These are phyloP conservation scores for Colletotrichum abscissum DNA, from an alignment of 2,329 filamentous ascomycete species.

Conservation along the genomic window DNA sequence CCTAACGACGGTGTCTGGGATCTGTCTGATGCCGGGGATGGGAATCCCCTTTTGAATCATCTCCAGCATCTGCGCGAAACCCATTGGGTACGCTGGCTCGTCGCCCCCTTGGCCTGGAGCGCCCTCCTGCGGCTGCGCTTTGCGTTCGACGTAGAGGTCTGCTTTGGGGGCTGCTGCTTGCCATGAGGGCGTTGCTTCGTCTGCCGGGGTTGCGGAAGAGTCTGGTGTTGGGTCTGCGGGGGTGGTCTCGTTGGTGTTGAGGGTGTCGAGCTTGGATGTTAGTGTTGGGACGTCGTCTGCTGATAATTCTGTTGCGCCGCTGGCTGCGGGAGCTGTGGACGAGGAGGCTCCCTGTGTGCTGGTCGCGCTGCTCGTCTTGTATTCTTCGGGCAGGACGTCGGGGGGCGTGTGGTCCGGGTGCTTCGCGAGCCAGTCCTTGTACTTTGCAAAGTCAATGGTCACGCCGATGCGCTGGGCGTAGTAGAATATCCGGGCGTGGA, in stretches of 20 bases:
- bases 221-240: background rate
- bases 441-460: slow-evolving; percentile 73
- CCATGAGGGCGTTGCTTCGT: slow-evolving; percentile 51
- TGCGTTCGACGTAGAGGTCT: slow-evolving; percentile 58
- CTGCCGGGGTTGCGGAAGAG: background rate
- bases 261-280: slow-evolving; percentile 20
- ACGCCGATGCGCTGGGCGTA: slow-evolving; percentile 63
- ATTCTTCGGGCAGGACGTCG: slow-evolving; percentile 50
- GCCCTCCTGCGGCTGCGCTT: slow-evolving; percentile 36
- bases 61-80: slow-evolving; percentile 87
- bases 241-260: slow-evolving; percentile 7
- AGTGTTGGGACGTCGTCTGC: slow-evolving; percentile 28
- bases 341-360: background rate
- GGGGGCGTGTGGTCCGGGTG: slow-evolving; percentile 48
- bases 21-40: slow-evolving; percentile 88
- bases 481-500: slow-evolving; percentile 77
- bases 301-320: background rate
- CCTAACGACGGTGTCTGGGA: slow-evolving; percentile 81
- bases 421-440: slow-evolving; percentile 70
- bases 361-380: slow-evolving; percentile 32
- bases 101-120: slow-evolving; percentile 46
- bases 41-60: slow-evolving; percentile 85
- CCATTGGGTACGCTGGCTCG: slow-evolving; percentile 80
- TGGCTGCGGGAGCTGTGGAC: slow-evolving; percentile 11
- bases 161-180: slow-evolving; percentile 61